Conservation (phyloP, 1,284 basidiomycete genomes). For the Fomitiporia mediterranea region DNA sequence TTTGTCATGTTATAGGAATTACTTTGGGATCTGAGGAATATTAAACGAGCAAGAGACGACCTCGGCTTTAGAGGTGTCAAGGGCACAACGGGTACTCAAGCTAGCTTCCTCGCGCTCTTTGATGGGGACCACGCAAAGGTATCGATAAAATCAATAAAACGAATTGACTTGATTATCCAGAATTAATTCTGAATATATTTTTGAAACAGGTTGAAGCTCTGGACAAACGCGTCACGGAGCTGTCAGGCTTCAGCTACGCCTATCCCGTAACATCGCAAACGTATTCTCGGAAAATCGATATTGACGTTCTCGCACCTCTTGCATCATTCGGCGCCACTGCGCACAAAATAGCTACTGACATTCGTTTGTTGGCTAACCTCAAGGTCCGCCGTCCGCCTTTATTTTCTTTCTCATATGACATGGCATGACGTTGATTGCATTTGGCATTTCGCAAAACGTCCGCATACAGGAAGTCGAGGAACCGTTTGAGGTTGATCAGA, state of each 20-base stretch:
- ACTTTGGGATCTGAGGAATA: conserved; percentile 94
- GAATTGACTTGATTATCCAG: not conserved
- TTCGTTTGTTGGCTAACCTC: conserved; percentile 86
- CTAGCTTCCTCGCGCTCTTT: conserved; percentile 91
- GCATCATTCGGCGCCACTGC: conserved; percentile 93
- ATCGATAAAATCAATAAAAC: not conserved
- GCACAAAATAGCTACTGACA: conserved; percentile 97
- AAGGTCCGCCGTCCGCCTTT: conserved; percentile 55
- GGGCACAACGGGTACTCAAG: conserved; percentile 98
- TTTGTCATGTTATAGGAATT: conserved; percentile 59
- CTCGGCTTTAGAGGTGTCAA: conserved; percentile 98
- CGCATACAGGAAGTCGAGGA: conserved; percentile 85
- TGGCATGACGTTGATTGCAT: not conserved
- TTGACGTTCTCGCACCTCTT: conserved; percentile 87
- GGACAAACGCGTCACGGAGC: conserved; percentile 84
- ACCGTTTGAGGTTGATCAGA: conserved; percentile 98
- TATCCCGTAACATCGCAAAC: conserved; percentile 99
- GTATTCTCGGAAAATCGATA: conserved; percentile 96
- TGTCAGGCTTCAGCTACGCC: conserved; percentile 89
- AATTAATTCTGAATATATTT: too few relatives aligned
- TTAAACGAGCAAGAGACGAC: conserved; percentile 88
- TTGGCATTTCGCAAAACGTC: not conserved
- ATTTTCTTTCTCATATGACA: not conserved
- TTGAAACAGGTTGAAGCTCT: conserved; percentile 86
- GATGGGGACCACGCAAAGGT: conserved; percentile 94